These are phyloP conservation scores for Volvox carteri DNA, from an alignment of 163 green algal genomes.

Conservation along the genomic window DNA sequence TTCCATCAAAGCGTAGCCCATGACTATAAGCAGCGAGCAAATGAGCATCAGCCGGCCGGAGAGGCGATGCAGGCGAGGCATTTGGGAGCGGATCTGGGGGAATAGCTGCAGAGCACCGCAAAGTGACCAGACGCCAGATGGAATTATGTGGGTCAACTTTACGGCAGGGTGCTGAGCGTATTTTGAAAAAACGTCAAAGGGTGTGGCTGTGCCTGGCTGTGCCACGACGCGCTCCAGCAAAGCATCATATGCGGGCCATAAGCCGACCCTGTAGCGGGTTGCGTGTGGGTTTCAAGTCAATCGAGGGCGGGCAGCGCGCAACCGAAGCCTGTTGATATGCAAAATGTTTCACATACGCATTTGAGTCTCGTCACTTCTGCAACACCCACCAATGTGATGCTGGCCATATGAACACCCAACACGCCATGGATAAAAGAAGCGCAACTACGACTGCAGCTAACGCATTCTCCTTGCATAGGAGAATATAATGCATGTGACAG, in stretches of 20 bases:
- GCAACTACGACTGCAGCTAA: background rate
- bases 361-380: no score
- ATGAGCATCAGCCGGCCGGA: constrained; percentile 11
- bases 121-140: constrained; percentile 2
- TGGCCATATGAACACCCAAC: background rate
- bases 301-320: no score
- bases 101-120: constrained; percentile 28
- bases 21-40: background rate
- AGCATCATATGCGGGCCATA: background rate
- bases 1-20: constrained; percentile 33
- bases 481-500: background rate
- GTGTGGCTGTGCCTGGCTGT: background rate
- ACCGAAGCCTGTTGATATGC: background rate
- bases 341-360: background rate
- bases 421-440: background rate
- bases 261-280: background rate
- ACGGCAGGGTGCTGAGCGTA: background rate
- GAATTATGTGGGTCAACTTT: constrained; percentile 36
- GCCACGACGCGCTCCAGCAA: background rate
- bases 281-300: background rate
- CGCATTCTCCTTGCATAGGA: background rate
- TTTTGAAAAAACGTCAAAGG: constrained; percentile 11
- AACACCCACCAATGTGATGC: background rate
- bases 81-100: background rate
- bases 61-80: constrained; percentile 14